Evolutionary conservation across 139 green algal genomes (phyloP), one percentile per base, ranked within the genome.

Genomic region (Asterochloris erici): DNA sequence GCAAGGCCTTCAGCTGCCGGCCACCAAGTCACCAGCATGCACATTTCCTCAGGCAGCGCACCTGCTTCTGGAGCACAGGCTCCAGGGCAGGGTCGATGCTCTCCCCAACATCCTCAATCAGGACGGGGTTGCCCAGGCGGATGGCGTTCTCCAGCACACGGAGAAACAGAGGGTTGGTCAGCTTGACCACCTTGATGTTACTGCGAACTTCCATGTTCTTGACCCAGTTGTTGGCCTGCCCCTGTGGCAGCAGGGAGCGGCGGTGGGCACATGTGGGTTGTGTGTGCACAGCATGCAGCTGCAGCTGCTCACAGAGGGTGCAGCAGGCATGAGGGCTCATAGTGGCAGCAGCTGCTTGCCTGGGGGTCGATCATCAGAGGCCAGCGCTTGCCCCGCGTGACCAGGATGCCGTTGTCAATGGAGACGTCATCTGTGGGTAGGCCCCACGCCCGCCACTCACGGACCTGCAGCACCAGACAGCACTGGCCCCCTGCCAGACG

Each of bases 341-440:
- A 10, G 38, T 54, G 38, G 38, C 38, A 54, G 38, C 38, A 54
- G 38, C 6, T 54, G 38, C 38, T 54, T 54, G 38, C 38, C 38
- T 54, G 38, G 38, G 79, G 79, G 79, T 83, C 79, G 0, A 83
- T 77, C 79, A 83, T 83, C 23, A 83, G 79, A 21, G 79, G 79
- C 79, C 68, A 77, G 27, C 68, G 79, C 79, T 83, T 77, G 79
- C 79, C 38, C 24, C 47, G 73, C 64, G 23, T 77, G 38, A 77
- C 68, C 68, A 77, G 68, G 23, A 83, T 83, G 17, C 29, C 79
- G 47, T 83, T 83, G 38, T 83, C 79, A 47, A 83, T 73, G 14
- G 68, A 77, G 28, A 77, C 79, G 54, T 83, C 68, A 68, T 83
- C 79, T 76, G 68, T 73, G 21, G 79, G 79, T 29, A 83, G 68